These are phyloP conservation scores for Rhynchosporium graminicola DNA, from an alignment of 2,329 filamentous ascomycete genomes.

Conservation along the genomic window DNA sequence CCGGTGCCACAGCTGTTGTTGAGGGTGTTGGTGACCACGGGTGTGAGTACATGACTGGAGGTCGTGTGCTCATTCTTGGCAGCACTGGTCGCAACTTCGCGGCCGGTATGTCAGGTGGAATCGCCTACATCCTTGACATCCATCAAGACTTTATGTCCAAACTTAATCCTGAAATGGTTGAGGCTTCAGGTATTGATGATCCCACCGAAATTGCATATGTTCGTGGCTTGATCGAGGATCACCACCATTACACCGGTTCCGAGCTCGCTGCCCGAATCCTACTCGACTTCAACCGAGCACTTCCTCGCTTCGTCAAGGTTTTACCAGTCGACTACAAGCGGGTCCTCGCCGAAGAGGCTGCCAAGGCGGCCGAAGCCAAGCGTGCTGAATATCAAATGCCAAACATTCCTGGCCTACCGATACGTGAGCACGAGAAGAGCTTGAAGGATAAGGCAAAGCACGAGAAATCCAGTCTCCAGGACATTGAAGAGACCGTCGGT, in stretches of 20 bases:
- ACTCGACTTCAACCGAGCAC: slow-evolving; percentile 90
- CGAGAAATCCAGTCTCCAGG: slow-evolving; percentile 64
- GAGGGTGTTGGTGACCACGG: slow-evolving; percentile 96
- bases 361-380: slow-evolving; percentile 82
- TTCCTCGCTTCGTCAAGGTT: slow-evolving; percentile 90
- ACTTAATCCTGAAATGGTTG: slow-evolving; percentile 97
- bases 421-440: slow-evolving; percentile 54
- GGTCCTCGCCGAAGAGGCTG: slow-evolving; percentile 81
- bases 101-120: slow-evolving; percentile 97
- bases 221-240: slow-evolving; percentile 89
- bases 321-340: slow-evolving; percentile 96
- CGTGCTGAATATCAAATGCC: slow-evolving; percentile 81
- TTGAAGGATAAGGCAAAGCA: slow-evolving; percentile 62
- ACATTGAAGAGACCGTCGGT: slow-evolving; percentile 89
- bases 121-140: slow-evolving; percentile 90
- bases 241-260: slow-evolving; percentile 96
- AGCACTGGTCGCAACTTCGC: slow-evolving; percentile 95
- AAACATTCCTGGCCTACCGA: slow-evolving; percentile 66
- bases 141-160: slow-evolving; percentile 87
- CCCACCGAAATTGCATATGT: slow-evolving; percentile 87
- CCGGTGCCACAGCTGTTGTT: slow-evolving; percentile 91
- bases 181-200: slow-evolving; percentile 80
- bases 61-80: slow-evolving; percentile 83
- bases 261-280: slow-evolving; percentile 91
- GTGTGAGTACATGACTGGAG: slow-evolving; percentile 99